Conservation (phyloP, 768 basidiomycete genomes). For the Auricularia cornea region DNA sequence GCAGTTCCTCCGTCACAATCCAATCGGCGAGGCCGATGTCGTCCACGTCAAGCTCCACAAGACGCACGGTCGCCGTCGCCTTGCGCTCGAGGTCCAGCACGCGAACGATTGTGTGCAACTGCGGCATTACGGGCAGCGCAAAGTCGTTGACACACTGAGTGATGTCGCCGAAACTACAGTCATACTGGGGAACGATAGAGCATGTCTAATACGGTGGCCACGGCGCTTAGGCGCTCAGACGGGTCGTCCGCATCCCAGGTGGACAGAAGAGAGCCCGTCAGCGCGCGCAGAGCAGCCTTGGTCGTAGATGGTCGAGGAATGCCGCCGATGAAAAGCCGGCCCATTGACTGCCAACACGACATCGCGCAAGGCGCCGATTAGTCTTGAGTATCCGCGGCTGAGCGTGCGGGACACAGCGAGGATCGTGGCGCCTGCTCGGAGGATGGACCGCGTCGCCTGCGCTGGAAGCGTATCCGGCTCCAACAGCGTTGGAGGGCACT, state of each 20-base stretch:
- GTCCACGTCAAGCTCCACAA: slow-evolving; percentile 50
- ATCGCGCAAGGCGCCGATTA: too few species aligned
- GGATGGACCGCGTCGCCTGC: slow-evolving; percentile 38
- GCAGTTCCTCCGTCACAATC: slow-evolving; percentile 58
- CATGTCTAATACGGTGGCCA: slow-evolving; percentile 46
- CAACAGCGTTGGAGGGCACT: slow-evolving; percentile 40
- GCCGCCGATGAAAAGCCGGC: slow-evolving; percentile 33
- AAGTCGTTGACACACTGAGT: slow-evolving; percentile 42
- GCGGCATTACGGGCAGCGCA: slow-evolving; percentile 47
- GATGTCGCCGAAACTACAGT: slow-evolving; percentile 27
- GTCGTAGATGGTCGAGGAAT: slow-evolving; percentile 43
- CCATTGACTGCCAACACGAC: background rate
- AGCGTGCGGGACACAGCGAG: slow-evolving; percentile 12
- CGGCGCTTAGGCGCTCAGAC: slow-evolving; percentile 29
- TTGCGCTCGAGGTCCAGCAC: slow-evolving; percentile 49
- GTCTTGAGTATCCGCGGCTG: too few species aligned
- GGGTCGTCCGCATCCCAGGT: slow-evolving; percentile 29
- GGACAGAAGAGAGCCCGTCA: slow-evolving; percentile 37
- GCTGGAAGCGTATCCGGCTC: slow-evolving; percentile 42
- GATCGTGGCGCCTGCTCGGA: background rate
- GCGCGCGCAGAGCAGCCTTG: slow-evolving; percentile 35
- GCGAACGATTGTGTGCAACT: slow-evolving; percentile 48
- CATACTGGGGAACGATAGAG: slow-evolving; percentile 50
- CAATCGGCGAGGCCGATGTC: slow-evolving; percentile 56
- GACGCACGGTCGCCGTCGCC: slow-evolving; percentile 42